These are phyloP conservation scores for Hevea brasiliensis DNA, from an alignment of 345 rosid genomes.

Conservation along the genomic window DNA sequence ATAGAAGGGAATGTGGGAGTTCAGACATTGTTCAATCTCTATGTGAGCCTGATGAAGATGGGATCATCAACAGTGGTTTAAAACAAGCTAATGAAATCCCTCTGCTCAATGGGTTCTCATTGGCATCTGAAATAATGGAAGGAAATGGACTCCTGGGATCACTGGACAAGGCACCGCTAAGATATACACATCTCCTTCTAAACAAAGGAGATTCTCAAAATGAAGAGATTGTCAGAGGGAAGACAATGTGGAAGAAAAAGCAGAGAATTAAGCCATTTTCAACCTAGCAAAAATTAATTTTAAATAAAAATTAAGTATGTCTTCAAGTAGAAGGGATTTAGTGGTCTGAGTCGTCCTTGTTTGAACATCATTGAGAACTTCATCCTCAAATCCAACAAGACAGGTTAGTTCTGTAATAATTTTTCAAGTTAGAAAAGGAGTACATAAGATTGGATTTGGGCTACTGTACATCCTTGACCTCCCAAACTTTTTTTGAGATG, in stretches of 20 bases:
- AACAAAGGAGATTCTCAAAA: conserved; percentile 28
- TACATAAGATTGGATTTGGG: neutral
- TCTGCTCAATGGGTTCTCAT: conserved; percentile 36
- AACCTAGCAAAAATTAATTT: neutral
- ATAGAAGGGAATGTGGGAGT: conserved; percentile 59
- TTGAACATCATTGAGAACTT: no score
- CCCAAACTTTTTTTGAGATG: neutral
- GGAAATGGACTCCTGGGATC: conserved; percentile 46
- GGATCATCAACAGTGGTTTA: conserved; percentile 24
- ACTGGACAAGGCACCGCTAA: conserved; percentile 25
- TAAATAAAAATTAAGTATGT: neutral
- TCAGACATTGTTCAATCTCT: conserved; percentile 59
- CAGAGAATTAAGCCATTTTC: conserved; percentile 26
- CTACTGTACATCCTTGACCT: neutral
- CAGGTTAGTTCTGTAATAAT: neutral
- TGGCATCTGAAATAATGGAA: conserved; percentile 45
- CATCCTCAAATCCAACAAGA: neutral
- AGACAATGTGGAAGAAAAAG: conserved; percentile 56
- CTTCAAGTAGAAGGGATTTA: neutral
- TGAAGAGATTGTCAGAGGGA: conserved; percentile 62
- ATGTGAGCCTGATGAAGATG: conserved; percentile 54
- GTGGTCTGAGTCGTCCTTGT: conserved; percentile 8
- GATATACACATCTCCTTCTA: conserved; percentile 59
- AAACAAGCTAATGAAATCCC: conserved; percentile 17
- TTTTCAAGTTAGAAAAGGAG: neutral